Percentiles rank a stretch among this genome's conserved stretches.
These are phyloP conservation scores for Smithsoniella earleae DNA, from an alignment of 163 green algal species.

Conservation along the genomic window DNA sequence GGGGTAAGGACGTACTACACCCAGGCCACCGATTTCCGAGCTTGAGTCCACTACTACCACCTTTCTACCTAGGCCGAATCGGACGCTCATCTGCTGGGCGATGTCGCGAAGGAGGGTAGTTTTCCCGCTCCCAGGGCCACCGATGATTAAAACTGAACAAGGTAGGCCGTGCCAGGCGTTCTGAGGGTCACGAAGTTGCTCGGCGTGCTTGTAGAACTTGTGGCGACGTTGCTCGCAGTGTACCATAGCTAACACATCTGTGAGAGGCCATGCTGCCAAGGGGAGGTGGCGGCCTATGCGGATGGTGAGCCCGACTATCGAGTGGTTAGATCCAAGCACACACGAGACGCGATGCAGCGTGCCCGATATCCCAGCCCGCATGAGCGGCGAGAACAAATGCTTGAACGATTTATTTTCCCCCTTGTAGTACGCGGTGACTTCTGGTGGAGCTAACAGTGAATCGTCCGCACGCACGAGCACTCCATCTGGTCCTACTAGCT, in stretches of 20 bases:
- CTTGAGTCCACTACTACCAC: conserved; percentile 81
- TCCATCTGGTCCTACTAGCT: neutral
- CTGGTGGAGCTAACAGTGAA: neutral
- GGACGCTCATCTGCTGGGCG: conserved; percentile 50
- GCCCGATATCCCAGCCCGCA: conserved; percentile 16
- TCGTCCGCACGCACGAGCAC: neutral
- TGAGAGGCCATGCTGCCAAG: conserved; percentile 19
- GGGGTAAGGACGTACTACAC: neutral
- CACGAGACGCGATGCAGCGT: conserved; percentile 13
- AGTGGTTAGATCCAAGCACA: neutral
- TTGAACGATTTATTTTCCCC: neutral
- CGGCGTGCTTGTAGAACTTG: neutral
- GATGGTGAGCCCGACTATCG: neutral
- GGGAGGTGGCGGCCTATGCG: conserved; percentile 9
- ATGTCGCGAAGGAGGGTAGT: conserved; percentile 75
- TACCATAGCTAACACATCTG: conserved; percentile 4
- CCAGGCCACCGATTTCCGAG: conserved; percentile 62
- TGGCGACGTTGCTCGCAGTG: neutral
- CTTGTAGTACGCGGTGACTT: neutral
- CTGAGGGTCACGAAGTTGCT: neutral
- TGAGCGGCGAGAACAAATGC: neutral
- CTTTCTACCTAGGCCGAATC: conserved; percentile 21
- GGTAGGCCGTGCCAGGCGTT: neutral
- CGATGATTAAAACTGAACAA: conserved; percentile 49
- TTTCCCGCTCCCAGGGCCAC: conserved; percentile 57